Base-by-base conservation (phyloP, 2,329 filamentous ascomycete genomes). In the Penicillium sp. region DNA sequence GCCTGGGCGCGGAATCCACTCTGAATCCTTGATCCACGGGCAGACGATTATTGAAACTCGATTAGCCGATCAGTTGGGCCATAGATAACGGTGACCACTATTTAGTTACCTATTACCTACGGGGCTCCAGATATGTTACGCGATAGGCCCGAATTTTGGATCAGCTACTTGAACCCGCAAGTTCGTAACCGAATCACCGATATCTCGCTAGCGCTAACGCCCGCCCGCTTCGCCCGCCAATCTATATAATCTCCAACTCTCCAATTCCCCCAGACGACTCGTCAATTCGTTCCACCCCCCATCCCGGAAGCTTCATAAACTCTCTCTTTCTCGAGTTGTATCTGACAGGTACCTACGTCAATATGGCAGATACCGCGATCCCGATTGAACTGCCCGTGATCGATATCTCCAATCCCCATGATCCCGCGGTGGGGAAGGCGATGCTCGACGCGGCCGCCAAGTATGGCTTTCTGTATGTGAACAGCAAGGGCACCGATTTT, bases 381-480 rank as follows among this genome's bases (percentile, higher is more conserved):
- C 67, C 72, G 40, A 75, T 78, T 49, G 64, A 76, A 19, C 92
- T 97, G 40, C 92, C 94, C 22, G 80, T 97, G 54, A 91, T 98
- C 67, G 89, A 97, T 74, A 87, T 96, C 64, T 88, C 87, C 4
- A 81, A 83, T 18, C 79, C 83, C 5, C 81, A 82, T 31, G 80
- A 89, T 63, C 78, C 83, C 59, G 72, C 73, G n/a, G 89, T 89
- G 53, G 85, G 85, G 56, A 83, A 87, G 62, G 83, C 82, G 57
- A 51, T 98, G 43, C 86, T 97, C 43, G 84, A 89, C 60, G 94
- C 94, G 1, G 93, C 92, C 2, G 85, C 87, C 39, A 87, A 88
- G 55, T 89, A 92, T 76, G 94, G 94, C 61, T 98, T 98, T 75
- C 85, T 97, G 61, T 98, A 95, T 73, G 87, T 98, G 69, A 88